Evolutionary conservation across 2,329 filamentous ascomycete genomes (phyloP).

Genomic region (Beauveria bassiana): DNA sequence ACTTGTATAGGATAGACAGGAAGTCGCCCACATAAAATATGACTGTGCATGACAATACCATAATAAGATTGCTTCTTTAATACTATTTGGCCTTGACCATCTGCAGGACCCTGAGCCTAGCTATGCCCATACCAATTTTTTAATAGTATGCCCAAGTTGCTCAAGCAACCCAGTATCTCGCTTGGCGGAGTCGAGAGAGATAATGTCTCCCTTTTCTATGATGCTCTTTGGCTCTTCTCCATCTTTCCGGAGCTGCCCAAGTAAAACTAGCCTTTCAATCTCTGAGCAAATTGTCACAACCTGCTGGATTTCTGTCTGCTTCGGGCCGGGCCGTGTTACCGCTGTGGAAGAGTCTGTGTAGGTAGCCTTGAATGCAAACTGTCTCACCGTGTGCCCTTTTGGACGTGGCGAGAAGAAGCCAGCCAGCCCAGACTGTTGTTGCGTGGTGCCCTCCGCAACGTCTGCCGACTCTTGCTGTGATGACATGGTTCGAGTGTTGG

Average conservation of each 20-base stretch:
- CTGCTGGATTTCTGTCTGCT: constrained; percentile 47
- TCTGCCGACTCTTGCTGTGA: constrained; percentile 31
- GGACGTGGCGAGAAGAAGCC: constrained; percentile 35
- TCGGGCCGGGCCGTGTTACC: constrained; percentile 40
- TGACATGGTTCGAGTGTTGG: constrained; percentile 78
- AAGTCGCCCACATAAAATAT: background rate
- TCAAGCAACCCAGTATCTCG: constrained; percentile 81
- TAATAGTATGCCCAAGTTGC: constrained; percentile 80
- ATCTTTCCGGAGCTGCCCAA: constrained; percentile 33
- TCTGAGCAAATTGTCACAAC: constrained; percentile 63
- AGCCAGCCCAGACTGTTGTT: constrained; percentile 28
- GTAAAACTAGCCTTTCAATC: constrained; percentile 60
- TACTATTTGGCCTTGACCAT: constrained; percentile 4
- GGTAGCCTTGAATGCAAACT: constrained; percentile 48
- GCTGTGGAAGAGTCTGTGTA: constrained; percentile 46
- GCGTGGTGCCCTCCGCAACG: constrained; percentile 17
- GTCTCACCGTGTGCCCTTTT: constrained; percentile 27
- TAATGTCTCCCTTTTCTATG: constrained; percentile 60
- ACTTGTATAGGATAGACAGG: constrained; percentile 55
- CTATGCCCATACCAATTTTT: constrained; percentile 82
- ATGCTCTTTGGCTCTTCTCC: constrained; percentile 38
- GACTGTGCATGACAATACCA: background rate
- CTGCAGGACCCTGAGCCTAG: constrained; percentile 20
- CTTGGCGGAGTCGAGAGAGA: constrained; percentile 77
- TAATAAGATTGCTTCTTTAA: background rate